Evolutionary conservation across 1,284 basidiomycete species (phyloP), one percentile per base, ranked within the genome.

Genomic region (Trichosporon sp.): DNA sequence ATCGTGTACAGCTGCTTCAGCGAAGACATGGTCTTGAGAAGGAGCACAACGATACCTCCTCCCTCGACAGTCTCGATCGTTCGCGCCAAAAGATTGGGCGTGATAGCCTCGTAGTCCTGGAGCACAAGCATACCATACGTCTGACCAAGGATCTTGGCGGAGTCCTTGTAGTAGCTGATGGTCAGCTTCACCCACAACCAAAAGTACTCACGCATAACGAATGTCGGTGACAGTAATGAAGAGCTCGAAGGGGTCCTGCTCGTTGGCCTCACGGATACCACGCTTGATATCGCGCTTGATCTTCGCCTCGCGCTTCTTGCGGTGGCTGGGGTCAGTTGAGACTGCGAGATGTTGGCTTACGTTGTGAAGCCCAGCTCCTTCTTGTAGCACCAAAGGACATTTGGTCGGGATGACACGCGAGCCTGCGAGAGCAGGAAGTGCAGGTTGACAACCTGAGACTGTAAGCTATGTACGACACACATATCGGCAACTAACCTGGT

Each of bases 181-280:
- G 69, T 73, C 27, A 68, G 32, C 27, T 31, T 3, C 47, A 27
- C 12, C 47, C 18, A 23, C 25, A 66, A 31, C 4, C 6, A 5
- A 3, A 6, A 1, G 1, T 29, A 34, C 90, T 79, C 80, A 92
- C 88, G 91, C 93, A 86, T 99, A 99, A 72, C 96, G 90, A 70
- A 99, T 98, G 81, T 99, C 96, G 8, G 97, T 99, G n/a, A 98
- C 94, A 2, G 93, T 92, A 27, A 99, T 91, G 78, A 99, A 99
- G 67, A 99, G 92, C 85, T 99, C 97, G 78, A 99, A 99, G 0
- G 97, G 96, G 80, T 93, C 90, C 80, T 96, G 93, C 70, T 98
- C 93, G 78, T 96, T 96, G 27, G 92, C 90, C 77, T 99, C 96
- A 25, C 96, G 87, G 62, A 95, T 89, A 7, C 96, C 95, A 31